Conservation (phyloP, 495 filamentous ascomycete genomes). For the Collariella sp. region DNA sequence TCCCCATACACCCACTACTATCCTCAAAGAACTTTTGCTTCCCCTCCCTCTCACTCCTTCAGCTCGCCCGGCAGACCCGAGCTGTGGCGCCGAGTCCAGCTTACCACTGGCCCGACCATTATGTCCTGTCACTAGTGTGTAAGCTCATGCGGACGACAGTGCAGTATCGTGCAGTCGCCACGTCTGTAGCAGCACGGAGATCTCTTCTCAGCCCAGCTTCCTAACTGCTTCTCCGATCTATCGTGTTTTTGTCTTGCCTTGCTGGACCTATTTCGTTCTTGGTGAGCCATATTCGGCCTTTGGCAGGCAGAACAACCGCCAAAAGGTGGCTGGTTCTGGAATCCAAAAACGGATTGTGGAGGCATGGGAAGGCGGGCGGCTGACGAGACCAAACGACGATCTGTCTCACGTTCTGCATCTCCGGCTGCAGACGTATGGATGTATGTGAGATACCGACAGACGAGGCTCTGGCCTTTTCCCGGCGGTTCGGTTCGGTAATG, state of each 20-base stretch:
- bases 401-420: background rate
- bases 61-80: background rate
- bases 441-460: background rate
- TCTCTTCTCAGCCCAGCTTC: background rate
- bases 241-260: too few species aligned
- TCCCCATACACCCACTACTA: too few species aligned
- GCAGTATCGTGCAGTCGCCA: background rate
- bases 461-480: conserved; percentile 1
- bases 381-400: background rate
- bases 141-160: background rate
- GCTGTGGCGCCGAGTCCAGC: conserved; percentile 1
- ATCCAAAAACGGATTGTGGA: background rate
- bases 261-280: too few species aligned
- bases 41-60: background rate
- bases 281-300: too few species aligned
- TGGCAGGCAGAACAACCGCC: too few species aligned
- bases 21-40: too few species aligned
- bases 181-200: background rate
- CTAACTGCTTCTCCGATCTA: background rate
- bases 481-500: background rate
- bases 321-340: background rate
- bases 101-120: background rate
- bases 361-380: background rate
- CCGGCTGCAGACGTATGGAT: background rate
- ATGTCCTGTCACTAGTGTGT: background rate